These are phyloP conservation scores for Alternaria gansuensis DNA, from an alignment of 2,329 filamentous ascomycete species.

Conservation along the genomic window DNA sequence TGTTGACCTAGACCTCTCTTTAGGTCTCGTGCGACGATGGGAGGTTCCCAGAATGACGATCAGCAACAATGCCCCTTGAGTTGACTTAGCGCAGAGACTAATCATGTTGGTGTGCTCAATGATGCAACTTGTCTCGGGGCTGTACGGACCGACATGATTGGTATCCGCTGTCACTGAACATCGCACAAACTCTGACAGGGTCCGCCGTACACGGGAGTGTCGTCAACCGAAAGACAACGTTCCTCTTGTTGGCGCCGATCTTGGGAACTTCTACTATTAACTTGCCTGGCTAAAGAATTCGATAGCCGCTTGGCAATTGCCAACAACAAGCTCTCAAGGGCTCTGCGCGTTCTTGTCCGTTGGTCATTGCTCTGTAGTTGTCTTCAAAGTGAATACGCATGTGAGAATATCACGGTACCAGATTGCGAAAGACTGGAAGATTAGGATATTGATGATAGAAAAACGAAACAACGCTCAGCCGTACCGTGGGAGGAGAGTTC, in stretches of 20 bases:
- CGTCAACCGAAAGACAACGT: conserved; percentile 3
- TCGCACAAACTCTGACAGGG: conserved; percentile 3
- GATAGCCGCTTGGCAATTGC: conserved; percentile 2
- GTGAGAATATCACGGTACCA: neutral
- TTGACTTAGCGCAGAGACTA: neutral
- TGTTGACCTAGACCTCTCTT: conserved; percentile 9
- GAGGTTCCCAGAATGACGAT: conserved; percentile 6
- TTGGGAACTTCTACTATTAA: neutral
- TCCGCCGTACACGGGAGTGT: conserved; percentile 2
- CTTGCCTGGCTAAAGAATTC: conserved; percentile 2
- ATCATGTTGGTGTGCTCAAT: conserved; percentile 2
- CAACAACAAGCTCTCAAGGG: neutral
- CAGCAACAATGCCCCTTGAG: conserved; percentile 1
- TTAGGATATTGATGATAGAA: conserved; percentile 5
- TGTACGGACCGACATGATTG: neutral
- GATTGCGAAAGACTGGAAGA: conserved; percentile 3
- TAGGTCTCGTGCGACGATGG: conserved; percentile 6
- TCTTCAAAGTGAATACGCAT: neutral
- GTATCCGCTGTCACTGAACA: conserved; percentile 6
- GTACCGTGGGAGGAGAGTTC: conserved; percentile 4
- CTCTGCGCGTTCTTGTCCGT: neutral
- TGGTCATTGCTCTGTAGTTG: neutral
- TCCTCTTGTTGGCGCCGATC: neutral
- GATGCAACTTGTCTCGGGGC: conserved; percentile 4
- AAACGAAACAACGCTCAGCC: conserved; percentile 5